phyloP scores from a whole-genome alignment of 1,139 yeast genomes.

The Spathaspora sp. region DNA sequence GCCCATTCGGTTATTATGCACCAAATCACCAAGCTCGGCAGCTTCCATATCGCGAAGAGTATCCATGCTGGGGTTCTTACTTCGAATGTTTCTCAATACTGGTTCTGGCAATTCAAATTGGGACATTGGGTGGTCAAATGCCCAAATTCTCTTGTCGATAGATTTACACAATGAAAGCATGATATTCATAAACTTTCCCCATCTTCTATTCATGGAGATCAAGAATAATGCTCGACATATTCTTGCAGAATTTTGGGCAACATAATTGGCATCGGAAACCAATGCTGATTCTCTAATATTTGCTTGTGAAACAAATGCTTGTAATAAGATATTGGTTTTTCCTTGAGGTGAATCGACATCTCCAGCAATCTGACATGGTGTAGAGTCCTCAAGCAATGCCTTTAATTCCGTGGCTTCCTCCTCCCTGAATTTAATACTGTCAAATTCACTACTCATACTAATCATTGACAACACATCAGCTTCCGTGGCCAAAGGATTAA shows the following conservation, averaged over 20 bases:
- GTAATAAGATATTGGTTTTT: conserved; percentile 84
- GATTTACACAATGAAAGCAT: conserved; percentile 83
- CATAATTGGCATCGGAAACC: conserved; percentile 84
- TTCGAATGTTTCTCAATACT: conserved; percentile 60
- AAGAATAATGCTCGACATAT: conserved; percentile 88
- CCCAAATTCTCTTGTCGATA: conserved; percentile 82
- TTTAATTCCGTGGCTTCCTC: conserved; percentile 81
- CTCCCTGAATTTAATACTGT: conserved; percentile 81
- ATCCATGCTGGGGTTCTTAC: conserved; percentile 68
- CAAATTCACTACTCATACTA: conserved; percentile 93
- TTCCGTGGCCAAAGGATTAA: conserved; percentile 84
- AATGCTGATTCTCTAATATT: conserved; percentile 75
- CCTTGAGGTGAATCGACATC: conserved; percentile 76
- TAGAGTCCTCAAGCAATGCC: conserved; percentile 54
- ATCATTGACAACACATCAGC: conserved; percentile 90
- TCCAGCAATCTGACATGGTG: conserved; percentile 84
- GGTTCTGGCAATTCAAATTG: conserved; percentile 81
- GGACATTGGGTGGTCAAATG: conserved; percentile 84
- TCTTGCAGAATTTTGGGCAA: conserved; percentile 93
- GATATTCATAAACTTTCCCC: conserved; percentile 80
- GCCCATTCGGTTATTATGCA: conserved; percentile 81
- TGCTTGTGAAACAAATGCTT: conserved; percentile 82
- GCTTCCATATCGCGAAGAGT: conserved; percentile 71
- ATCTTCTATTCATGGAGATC: conserved; percentile 80
- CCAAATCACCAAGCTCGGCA: conserved; percentile 82